These are phyloP conservation scores for Aspergillus sp. DNA, from an alignment of 2,329 filamentous ascomycete species.

Conservation along the genomic window DNA sequence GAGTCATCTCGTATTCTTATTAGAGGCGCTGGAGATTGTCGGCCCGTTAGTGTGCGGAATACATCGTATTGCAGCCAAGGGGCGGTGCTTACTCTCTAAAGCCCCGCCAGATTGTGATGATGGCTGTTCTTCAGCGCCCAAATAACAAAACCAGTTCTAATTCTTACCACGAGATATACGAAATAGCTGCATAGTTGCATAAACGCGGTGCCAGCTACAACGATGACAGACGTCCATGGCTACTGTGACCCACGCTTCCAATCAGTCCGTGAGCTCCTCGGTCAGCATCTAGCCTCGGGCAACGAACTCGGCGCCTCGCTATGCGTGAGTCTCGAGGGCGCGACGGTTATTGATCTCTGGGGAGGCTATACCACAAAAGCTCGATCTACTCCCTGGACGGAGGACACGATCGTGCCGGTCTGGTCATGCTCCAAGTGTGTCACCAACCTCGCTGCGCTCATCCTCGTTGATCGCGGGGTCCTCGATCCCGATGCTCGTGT, in stretches of 20 bases:
- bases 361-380: slow-evolving; percentile 31
- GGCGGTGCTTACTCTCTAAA: background rate
- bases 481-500: slow-evolving; percentile 33
- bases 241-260: slow-evolving; percentile 31
- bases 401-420: slow-evolving; percentile 35
- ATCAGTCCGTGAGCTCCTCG: slow-evolving; percentile 26
- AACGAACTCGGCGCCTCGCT: slow-evolving; percentile 42
- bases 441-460: slow-evolving; percentile 28
- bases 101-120: slow-evolving; percentile 2
- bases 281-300: slow-evolving; percentile 28
- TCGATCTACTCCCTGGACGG: slow-evolving; percentile 27
- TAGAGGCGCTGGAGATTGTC: no score
- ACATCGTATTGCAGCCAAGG: no score
- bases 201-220: background rate
- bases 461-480: slow-evolving; percentile 35
- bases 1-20: no score
- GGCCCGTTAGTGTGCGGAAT: no score
- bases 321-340: slow-evolving; percentile 34
- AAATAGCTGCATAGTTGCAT: no score
- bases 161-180: no score
- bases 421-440: slow-evolving; percentile 38
- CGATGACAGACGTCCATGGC: slow-evolving; percentile 27
- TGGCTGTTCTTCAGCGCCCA: background rate
- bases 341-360: slow-evolving; percentile 40
- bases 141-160: no score